Base-by-base conservation (phyloP, 257 asterid genomes). In the Solanum ossicruentum region DNA sequence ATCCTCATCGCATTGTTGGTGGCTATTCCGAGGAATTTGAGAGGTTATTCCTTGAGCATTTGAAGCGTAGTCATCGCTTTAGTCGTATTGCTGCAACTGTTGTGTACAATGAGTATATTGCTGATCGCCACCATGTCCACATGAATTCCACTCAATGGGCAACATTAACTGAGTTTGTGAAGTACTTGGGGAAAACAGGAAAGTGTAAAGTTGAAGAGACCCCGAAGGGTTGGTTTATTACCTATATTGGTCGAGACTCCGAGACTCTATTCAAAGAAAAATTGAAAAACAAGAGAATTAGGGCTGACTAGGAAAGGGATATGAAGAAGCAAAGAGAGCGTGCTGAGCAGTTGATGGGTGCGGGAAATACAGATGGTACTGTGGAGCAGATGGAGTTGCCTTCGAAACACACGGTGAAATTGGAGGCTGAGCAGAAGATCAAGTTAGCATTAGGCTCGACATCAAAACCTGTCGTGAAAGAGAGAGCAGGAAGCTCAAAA, bases 111-210 rank as follows among this genome's bases (percentile, higher is more conserved):
- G 99, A 96, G 91, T 96, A 95, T 87, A 95, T 95, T 47, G 79
- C 93, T 56, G 98, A 93, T 81, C 93, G 97, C 49, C 93, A 93
- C 85, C 98, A 96, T 67, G 80, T 96, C 66, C 98, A 93, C 72
- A 94, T 96, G 98, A 94, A 94, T 83, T 96, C 99, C 8, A 96
- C 98, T 13, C 75, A 92, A 87, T 93, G 99, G 99, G 95, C 97
- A 4, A 93, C 98, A 16, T 88, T 96, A 86, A 96, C 98, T 2
- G 97, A 96, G 87, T 96, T 96, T 87, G 92, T 94, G 8, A 94
- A 94, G 93, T 85, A 94, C 88, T 88, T 96, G 90, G 99, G 99
- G 20, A 84, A 86, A 86, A 87, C 92, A 0, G 98, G 99, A 4
- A 96, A 96, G 90, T 93, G 93, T 75, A 96, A 96, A 90, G 98